These are phyloP conservation scores for Acanthamoeba castellanii DNA, from an alignment of 208 protist genomes.

Conservation along the genomic window DNA sequence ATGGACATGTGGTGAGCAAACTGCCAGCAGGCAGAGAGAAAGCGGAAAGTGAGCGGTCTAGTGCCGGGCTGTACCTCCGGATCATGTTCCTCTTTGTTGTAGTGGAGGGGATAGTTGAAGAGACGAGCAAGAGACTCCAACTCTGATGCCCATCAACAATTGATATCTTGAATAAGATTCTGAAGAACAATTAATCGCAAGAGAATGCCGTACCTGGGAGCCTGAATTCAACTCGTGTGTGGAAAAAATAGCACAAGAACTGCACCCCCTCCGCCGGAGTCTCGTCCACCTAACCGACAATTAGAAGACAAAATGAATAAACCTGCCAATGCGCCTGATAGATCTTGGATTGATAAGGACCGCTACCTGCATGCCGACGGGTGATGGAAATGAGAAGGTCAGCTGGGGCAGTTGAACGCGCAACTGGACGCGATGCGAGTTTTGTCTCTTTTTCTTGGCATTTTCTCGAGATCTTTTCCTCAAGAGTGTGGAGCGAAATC, in stretches of 20 bases:
- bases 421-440: background rate
- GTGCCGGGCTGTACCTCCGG: background rate
- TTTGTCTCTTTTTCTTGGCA: background rate
- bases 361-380: too few species aligned
- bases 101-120: constrained; percentile 40
- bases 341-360: too few species aligned
- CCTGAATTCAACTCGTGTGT: constrained; percentile 47
- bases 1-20: background rate
- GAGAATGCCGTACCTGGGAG: background rate
- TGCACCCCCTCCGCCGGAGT: background rate
- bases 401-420: background rate
- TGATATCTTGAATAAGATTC: too few species aligned
- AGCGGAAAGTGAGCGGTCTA: background rate
- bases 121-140: constrained; percentile 42
- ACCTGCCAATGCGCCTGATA: background rate
- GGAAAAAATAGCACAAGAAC: constrained; percentile 64
- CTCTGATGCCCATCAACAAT: background rate
- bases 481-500: background rate
- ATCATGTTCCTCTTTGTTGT: constrained; percentile 49
- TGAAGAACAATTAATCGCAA: background rate
- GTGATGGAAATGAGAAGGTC: too few species aligned
- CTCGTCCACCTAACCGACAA: background rate
- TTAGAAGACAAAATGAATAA: background rate
- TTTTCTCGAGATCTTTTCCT: background rate
- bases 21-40: background rate